Percentiles rank a stretch among this genome's conserved stretches.
These are phyloP conservation scores for Penicillium sp. DNA, from an alignment of 2,329 filamentous ascomycete species.

Conservation along the genomic window DNA sequence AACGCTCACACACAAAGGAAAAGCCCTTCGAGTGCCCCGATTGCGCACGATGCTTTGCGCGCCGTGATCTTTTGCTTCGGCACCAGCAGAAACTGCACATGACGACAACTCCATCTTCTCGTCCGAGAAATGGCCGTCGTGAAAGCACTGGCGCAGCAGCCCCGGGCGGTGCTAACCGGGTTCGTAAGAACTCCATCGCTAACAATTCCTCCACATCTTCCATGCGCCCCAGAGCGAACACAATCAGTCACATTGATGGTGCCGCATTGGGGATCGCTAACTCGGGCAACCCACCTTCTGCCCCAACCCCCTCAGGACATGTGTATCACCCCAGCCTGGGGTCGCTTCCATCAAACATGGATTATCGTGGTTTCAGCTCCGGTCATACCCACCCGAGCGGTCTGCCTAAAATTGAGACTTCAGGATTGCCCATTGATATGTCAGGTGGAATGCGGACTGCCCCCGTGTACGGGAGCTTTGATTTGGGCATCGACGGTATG, in stretches of 20 bases:
- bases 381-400: constrained; percentile 58
- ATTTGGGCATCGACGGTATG: constrained; percentile 68
- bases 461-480: constrained; percentile 67
- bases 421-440: constrained; percentile 66
- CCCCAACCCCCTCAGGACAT: constrained; percentile 46
- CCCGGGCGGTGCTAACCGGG: constrained; percentile 62
- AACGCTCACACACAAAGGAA: constrained; percentile 97
- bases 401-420: constrained; percentile 80
- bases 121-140: constrained; percentile 76
- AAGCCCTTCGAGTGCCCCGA: constrained; percentile 98
- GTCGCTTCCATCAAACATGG: constrained; percentile 57
- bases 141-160: constrained; percentile 76
- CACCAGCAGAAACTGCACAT: constrained; percentile 99
- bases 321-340: constrained; percentile 74
- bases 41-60: constrained; percentile 90
- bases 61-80: constrained; percentile 83
- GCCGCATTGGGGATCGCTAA: constrained; percentile 65
- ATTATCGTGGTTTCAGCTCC: constrained; percentile 66
- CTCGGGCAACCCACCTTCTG: constrained; percentile 27
- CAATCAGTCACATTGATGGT: constrained; percentile 88
- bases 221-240: constrained; percentile 90
- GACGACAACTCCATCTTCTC: constrained; percentile 81
- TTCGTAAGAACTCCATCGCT: constrained; percentile 89
- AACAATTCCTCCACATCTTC: constrained; percentile 48
- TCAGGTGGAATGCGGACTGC: constrained; percentile 74